Evolutionary conservation across 768 basidiomycete genomes (phyloP).

Genomic region (Agaricus sinodeliciosus): DNA sequence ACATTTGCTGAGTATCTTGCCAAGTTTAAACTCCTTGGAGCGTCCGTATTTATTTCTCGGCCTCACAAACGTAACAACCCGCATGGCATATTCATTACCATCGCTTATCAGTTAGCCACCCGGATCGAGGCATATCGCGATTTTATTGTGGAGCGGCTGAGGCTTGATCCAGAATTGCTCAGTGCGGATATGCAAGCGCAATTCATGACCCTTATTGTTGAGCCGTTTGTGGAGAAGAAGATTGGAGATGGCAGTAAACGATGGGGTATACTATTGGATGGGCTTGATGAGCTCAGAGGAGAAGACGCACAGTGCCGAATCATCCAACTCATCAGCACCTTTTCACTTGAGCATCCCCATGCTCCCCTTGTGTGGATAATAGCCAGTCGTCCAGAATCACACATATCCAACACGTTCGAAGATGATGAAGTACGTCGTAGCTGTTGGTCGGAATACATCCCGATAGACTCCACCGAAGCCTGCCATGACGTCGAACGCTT

Average conservation of each 20-base stretch:
- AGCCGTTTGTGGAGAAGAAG: neutral
- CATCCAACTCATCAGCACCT: neutral
- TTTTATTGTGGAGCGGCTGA: neutral
- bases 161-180: neutral
- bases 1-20: neutral
- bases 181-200: neutral
- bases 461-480: neutral
- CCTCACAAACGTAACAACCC: neutral
- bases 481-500: neutral
- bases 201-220: neutral
- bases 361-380: neutral
- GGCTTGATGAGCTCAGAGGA: neutral
- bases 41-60: slow-evolving; percentile 1
- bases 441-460: neutral
- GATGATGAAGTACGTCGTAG: neutral
- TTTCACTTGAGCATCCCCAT: neutral
- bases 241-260: neutral
- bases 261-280: neutral
- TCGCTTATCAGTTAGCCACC: neutral
- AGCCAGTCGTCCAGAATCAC: neutral
- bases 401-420: neutral
- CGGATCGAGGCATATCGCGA: neutral
- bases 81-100: neutral
- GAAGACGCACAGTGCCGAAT: neutral
- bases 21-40: neutral